These are phyloP conservation scores for Aspergillus phoenicis DNA, from an alignment of 2,329 filamentous ascomycete genomes.

Conservation along the genomic window DNA sequence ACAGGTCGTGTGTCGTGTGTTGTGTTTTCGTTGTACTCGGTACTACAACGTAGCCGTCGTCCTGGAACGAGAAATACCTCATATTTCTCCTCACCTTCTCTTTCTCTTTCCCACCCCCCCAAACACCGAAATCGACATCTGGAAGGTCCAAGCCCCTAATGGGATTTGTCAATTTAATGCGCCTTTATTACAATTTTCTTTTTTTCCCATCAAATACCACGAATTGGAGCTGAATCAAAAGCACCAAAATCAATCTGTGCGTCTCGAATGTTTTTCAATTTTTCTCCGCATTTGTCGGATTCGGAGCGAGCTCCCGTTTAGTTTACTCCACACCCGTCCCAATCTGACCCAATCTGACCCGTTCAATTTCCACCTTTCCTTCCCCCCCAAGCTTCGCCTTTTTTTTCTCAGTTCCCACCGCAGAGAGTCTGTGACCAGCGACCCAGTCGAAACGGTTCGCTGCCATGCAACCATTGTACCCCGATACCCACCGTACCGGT, in stretches of 20 bases:
- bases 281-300: constrained; percentile 27
- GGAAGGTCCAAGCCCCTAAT: too few relatives aligned
- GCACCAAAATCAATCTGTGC: constrained; percentile 1
- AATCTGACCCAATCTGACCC: constrained; percentile 7
- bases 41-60: constrained; percentile 27
- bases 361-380: constrained; percentile 15
- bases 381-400: constrained; percentile 29
- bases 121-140: too few relatives aligned
- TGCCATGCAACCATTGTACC: constrained; percentile 25
- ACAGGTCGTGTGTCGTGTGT: constrained; percentile 3
- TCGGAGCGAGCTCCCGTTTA: constrained; percentile 26
- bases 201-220: too few relatives aligned
- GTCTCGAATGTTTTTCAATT: constrained; percentile 8
- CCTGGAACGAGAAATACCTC: constrained; percentile 26
- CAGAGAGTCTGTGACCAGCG: neutral
- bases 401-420: constrained; percentile 18
- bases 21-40: constrained; percentile 14
- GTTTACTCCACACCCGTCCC: constrained; percentile 20
- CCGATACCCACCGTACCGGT: constrained; percentile 26
- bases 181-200: too few relatives aligned
- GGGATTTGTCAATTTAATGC: too few relatives aligned
- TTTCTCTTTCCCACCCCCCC: neutral
- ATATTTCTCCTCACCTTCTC: constrained; percentile 10
- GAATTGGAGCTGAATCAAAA: too few relatives aligned
- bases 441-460: constrained; percentile 25